Base-by-base conservation (phyloP, 371 early-diverging fungal genomes). In the Mucor sp. region DNA sequence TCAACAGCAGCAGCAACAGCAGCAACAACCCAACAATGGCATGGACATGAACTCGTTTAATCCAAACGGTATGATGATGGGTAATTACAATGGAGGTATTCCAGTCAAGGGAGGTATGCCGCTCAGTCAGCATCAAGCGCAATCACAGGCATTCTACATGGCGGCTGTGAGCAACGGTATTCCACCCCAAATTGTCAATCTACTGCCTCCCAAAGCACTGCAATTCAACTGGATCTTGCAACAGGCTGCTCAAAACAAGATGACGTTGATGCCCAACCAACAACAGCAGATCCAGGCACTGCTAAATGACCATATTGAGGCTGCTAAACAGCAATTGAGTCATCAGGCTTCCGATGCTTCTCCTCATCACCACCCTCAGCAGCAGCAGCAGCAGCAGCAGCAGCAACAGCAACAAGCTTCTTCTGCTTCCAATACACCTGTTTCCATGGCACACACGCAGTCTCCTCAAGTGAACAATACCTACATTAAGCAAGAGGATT, bases 91-190 rank as follows among this genome's bases (percentile, higher is more conserved):
- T 12, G 39, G 65, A 35, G 74, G 65, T 28, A 55, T 72, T 17
- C 69, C 66, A n/a, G 68, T 64, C 0, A 70, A 70, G 15, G 68
- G 48, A 14, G 69, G 71, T 39, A 66, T 76, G 67, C 59, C 70
- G 5, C 19, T 66, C 0, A 69, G 62, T 25, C 76, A 76, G 57
- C 72, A 67, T 39, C 70, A 74, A 33, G 65, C 65, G 5, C 74
- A 78, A 63, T 53, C 65, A 7, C 71, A 76, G 41, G 44, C 69
- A 4, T 66, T 72, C 27, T 74, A 74, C 37, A 70, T 75, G 35
- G 70, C 82, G 2, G 82, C 82, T 6, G 68, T 78, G 7, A 64
- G 50, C 21, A 70, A 65, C 35, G 77, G 77, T 48, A 69, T 78
- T 6, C 72, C 79, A 44, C 74, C 73, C 48, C 74, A 75, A 56